These are phyloP conservation scores for Umbilicaria muhlenbergii DNA, from an alignment of 495 filamentous ascomycete genomes.

Conservation along the genomic window DNA sequence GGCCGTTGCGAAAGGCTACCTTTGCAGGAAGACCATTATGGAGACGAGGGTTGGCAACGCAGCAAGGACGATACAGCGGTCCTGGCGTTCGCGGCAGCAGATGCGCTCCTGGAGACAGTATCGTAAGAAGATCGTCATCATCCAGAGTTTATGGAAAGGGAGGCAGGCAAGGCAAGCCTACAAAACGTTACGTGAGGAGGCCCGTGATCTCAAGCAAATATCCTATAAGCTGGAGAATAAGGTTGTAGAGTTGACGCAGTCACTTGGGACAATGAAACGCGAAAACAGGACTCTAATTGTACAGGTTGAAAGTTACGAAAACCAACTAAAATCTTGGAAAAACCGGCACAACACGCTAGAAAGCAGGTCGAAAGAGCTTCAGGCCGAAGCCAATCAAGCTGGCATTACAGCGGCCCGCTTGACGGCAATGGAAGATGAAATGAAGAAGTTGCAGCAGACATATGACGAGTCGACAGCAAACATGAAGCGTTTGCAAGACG, in stretches of 20 bases:
- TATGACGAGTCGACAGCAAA: constrained; percentile 76
- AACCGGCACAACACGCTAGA: constrained; percentile 84
- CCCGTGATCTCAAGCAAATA: constrained; percentile 94
- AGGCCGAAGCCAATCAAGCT: constrained; percentile 91
- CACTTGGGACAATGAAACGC: constrained; percentile 73
- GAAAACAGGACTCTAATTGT: constrained; percentile 80
- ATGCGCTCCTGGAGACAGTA: constrained; percentile 76
- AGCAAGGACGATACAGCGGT: constrained; percentile 75
- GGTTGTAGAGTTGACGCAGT: constrained; percentile 94
- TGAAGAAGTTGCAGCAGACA: constrained; percentile 73
- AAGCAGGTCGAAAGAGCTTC: constrained; percentile 77
- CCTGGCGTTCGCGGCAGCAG: constrained; percentile 68
- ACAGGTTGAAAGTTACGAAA: constrained; percentile 93
- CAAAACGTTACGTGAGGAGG: constrained; percentile 83
- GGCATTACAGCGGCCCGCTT: constrained; percentile 85
- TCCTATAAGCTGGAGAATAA: constrained; percentile 99
- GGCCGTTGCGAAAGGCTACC: constrained; percentile 77
- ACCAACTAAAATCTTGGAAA: constrained; percentile 88
- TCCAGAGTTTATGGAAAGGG: constrained; percentile 90
- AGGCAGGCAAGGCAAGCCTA: constrained; percentile 67
- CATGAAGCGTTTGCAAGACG: constrained; percentile 85
- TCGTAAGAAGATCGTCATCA: constrained; percentile 70
- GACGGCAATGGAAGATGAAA: constrained; percentile 80
- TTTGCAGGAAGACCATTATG: constrained; percentile 76
- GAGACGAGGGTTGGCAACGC: constrained; percentile 90